phyloP scores from a whole-genome alignment of 1,284 basidiomycete genomes.

The Trichosporon sp. region DNA sequence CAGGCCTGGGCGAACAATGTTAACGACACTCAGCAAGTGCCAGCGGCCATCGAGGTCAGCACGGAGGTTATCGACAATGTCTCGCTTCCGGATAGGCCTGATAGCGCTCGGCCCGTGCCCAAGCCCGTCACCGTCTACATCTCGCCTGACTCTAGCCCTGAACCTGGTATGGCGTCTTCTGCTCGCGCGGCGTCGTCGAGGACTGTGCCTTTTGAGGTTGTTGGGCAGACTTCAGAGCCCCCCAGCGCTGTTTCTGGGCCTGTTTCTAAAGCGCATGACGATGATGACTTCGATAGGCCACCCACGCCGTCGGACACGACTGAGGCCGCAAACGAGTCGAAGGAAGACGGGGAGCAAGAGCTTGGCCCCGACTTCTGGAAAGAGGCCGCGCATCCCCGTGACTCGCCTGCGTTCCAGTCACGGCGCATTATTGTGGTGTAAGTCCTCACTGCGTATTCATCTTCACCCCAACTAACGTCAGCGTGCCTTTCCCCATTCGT shows the following conservation, averaged over 20 bases:
- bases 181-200: too few relatives aligned
- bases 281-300: not conserved
- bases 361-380: constrained; percentile 19
- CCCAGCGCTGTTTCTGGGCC: not conserved
- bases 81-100: constrained; percentile 5
- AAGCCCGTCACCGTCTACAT: constrained; percentile 13
- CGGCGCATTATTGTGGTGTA: constrained; percentile 29
- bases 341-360: too few relatives aligned
- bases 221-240: too few relatives aligned
- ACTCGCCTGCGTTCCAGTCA: constrained; percentile 23
- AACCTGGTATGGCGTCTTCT: not conserved
- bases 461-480: constrained; percentile 9
- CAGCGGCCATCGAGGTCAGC: not conserved
- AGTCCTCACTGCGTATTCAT: constrained; percentile 6
- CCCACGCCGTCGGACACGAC: not conserved
- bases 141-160: constrained; percentile 17
- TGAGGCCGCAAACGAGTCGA: not conserved
- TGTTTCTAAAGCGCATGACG: not conserved
- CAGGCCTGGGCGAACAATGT: constrained; percentile 2
- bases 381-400: constrained; percentile 28
- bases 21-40: not conserved
- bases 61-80: not conserved
- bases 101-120: constrained; percentile 8
- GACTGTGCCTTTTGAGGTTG: too few relatives aligned
- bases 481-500: constrained; percentile 28